phyloP scores from a whole-genome alignment of 495 filamentous ascomycete species.

The Lindgomyces ingoldianus region DNA sequence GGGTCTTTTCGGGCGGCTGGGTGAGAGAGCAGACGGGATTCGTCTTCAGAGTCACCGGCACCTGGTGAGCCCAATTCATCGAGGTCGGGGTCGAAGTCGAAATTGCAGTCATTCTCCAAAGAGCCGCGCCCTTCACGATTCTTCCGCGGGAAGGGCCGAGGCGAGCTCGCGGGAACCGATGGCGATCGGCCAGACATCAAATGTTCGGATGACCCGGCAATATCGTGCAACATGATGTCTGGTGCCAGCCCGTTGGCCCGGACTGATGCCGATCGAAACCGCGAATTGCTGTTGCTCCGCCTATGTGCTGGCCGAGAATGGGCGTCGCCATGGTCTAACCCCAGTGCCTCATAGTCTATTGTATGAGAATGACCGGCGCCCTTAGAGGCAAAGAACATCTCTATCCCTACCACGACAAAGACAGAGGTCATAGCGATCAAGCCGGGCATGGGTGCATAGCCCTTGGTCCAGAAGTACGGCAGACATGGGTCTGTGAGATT shows the following conservation, averaged over 20 bases:
- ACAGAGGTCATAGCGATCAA: slow-evolving; percentile 48
- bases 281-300: slow-evolving; percentile 36
- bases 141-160: slow-evolving; percentile 2
- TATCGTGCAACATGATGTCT: slow-evolving; percentile 26
- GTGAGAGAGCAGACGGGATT: slow-evolving; percentile 17
- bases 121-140: not conserved
- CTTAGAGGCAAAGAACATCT: slow-evolving; percentile 50
- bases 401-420: slow-evolving; percentile 49
- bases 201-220: slow-evolving; percentile 23
- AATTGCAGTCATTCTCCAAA: slow-evolving; percentile 36
- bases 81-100: slow-evolving; percentile 39
- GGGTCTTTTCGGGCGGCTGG: slow-evolving; percentile 16
- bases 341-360: slow-evolving; percentile 34
- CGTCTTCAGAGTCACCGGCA: slow-evolving; percentile 22
- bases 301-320: slow-evolving; percentile 17
- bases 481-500: slow-evolving; percentile 51
- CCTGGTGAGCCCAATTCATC: slow-evolving; percentile 40
- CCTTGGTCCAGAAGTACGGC: slow-evolving; percentile 49
- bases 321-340: slow-evolving; percentile 8
- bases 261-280: slow-evolving; percentile 28
- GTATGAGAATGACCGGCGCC: slow-evolving; percentile 45
- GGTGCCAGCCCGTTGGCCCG: slow-evolving; percentile 21
- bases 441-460: slow-evolving; percentile 50
- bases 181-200: slow-evolving; percentile 29
- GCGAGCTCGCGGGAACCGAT: slow-evolving; percentile 2